These are phyloP conservation scores for Trametes hirsuta DNA, from an alignment of 1,284 basidiomycete species.

Conservation along the genomic window DNA sequence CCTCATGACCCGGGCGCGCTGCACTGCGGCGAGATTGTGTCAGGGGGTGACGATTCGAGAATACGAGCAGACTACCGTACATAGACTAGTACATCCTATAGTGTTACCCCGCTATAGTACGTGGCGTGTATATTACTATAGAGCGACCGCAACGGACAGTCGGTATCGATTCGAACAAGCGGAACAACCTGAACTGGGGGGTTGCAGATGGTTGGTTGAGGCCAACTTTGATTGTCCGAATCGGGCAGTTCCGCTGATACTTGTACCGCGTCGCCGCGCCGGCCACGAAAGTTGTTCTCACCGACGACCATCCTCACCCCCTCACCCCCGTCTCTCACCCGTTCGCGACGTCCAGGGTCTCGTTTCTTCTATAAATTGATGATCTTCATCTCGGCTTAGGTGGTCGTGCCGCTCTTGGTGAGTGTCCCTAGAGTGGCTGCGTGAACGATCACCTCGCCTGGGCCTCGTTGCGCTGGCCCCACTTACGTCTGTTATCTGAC, in stretches of 20 bases:
- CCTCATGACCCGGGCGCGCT: slow-evolving; percentile 27
- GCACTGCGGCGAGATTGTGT: slow-evolving; percentile 6
- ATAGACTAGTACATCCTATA: slow-evolving; percentile 26
- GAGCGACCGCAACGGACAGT: slow-evolving; percentile 8
- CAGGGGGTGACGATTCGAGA: slow-evolving; percentile 8
- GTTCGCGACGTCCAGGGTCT: slow-evolving; percentile 14
- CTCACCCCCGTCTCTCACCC: slow-evolving; percentile 7
- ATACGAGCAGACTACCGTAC: slow-evolving; percentile 14
- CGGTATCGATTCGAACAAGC: background rate
- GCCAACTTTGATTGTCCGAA: slow-evolving; percentile 14
- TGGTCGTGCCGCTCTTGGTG: slow-evolving; percentile 19
- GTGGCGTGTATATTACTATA: slow-evolving; percentile 17
- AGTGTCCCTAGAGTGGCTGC: slow-evolving; percentile 21
- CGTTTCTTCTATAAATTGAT: slow-evolving; percentile 20
- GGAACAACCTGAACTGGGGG: background rate
- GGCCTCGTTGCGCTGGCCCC: slow-evolving; percentile 41
- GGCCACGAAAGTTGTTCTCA: slow-evolving; percentile 13
- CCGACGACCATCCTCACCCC: slow-evolving; percentile 10
- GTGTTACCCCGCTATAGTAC: slow-evolving; percentile 1
- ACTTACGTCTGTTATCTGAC: slow-evolving; percentile 29
- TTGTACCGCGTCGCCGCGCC: slow-evolving; percentile 11
- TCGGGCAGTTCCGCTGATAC: slow-evolving; percentile 19
- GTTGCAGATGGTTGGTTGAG: background rate
- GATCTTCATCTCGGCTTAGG: slow-evolving; percentile 23
- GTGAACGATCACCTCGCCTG: slow-evolving; percentile 40